phyloP scores from a whole-genome alignment of 1,284 basidiomycete species.

The Mycena sp. region DNA sequence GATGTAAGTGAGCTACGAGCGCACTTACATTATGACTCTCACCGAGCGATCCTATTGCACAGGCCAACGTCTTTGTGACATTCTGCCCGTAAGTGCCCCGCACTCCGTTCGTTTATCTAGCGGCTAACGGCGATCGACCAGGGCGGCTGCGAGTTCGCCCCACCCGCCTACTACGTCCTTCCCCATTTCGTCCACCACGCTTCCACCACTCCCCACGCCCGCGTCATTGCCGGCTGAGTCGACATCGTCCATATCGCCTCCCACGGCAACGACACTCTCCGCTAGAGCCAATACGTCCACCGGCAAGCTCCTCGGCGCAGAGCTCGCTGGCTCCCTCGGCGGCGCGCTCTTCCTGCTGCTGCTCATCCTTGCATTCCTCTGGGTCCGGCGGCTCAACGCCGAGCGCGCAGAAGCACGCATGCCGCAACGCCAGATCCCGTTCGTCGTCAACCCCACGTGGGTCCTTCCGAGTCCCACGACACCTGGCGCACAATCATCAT shows the following conservation, averaged over 20 bases:
- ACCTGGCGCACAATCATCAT: neutral
- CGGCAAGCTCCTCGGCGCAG: constrained; percentile 11
- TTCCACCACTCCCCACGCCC: neutral
- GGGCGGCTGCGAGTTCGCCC: neutral
- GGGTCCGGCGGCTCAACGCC: constrained; percentile 8
- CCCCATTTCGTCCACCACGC: constrained; percentile 5
- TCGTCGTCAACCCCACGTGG: constrained; percentile 27
- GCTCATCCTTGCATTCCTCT: neutral
- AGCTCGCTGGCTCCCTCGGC: constrained; percentile 21
- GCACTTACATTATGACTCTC: constrained; percentile 13
- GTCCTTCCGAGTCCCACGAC: constrained; percentile 11
- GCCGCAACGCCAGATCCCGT: constrained; percentile 14
- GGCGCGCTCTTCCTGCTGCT: constrained; percentile 14
- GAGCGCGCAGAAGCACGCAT: neutral
- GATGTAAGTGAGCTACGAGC: constrained; percentile 12
- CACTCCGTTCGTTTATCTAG: neutral
- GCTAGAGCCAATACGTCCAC: neutral
- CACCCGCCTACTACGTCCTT: neutral
- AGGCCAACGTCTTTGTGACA: constrained; percentile 10
- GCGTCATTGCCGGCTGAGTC: too few species aligned
- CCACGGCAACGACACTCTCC: neutral
- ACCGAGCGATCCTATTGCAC: constrained; percentile 5
- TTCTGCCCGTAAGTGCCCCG: constrained; percentile 11
- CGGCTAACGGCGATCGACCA: neutral
- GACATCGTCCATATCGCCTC: neutral